phyloP scores from a whole-genome alignment of 2,329 filamentous ascomycete genomes.

The Fusarium sp. region DNA sequence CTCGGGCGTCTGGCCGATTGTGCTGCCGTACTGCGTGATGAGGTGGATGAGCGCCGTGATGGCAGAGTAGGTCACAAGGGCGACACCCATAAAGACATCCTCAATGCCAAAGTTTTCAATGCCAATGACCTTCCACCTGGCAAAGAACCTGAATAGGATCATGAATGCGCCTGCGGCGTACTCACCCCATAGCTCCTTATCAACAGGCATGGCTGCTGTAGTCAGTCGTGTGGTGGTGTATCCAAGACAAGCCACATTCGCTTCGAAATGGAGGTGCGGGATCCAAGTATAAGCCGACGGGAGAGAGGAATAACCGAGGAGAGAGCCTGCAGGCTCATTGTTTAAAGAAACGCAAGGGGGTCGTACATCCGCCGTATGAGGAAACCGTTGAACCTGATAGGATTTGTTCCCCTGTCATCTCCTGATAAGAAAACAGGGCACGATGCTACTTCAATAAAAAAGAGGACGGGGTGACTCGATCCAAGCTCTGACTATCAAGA shows the following conservation, averaged over 20 bases:
- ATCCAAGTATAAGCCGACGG: neutral
- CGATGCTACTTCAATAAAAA: neutral
- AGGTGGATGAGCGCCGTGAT: neutral
- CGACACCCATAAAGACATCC: neutral
- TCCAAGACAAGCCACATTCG: neutral
- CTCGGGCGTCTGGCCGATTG: conserved; percentile 5
- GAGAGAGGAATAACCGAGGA: neutral
- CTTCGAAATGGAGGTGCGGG: neutral
- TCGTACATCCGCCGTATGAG: neutral
- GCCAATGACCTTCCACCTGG: neutral
- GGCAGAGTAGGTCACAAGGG: neutral
- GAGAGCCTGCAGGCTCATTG: neutral
- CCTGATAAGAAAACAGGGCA: neutral
- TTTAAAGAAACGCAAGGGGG: neutral
- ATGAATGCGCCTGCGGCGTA: neutral
- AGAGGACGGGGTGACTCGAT: neutral
- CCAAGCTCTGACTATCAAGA: neutral
- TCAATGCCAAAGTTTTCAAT: neutral
- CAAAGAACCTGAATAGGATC: neutral
- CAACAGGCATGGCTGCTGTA: neutral
- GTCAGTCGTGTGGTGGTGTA: neutral
- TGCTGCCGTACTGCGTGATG: neutral
- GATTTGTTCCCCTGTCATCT: neutral
- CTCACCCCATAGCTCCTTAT: conserved; percentile 1
- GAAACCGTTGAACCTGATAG: neutral